A percentile compares a stretch with the other conserved stretches of the same genome.
phyloP scores from a whole-genome alignment of 1,284 basidiomycete species.

The Cryptococcus deneoformans region DNA sequence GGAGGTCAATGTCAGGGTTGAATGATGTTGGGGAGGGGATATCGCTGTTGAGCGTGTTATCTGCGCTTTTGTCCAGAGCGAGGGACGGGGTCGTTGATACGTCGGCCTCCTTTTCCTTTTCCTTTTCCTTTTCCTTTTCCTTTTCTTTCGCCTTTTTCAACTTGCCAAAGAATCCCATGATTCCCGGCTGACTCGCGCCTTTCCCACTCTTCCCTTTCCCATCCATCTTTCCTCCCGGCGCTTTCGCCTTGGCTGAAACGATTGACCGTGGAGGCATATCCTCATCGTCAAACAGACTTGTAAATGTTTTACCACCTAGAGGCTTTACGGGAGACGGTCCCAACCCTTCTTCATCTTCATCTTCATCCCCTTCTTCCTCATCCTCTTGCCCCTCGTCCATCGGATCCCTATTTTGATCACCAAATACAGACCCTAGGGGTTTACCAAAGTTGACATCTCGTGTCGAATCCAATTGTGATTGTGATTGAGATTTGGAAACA shows the following conservation, averaged over 20 bases:
- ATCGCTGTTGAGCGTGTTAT: no score
- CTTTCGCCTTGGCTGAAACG: conserved; percentile 1
- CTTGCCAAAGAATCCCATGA: conserved; percentile 13
- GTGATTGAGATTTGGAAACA: not conserved
- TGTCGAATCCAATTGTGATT: no score
- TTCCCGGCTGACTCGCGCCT: conserved; percentile 5
- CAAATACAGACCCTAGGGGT: no score
- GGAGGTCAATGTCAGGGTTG: not conserved
- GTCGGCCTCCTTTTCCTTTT: not conserved
- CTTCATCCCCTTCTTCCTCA: conserved; percentile 8
- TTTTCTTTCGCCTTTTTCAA: conserved; percentile 1
- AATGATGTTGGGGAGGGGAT: not conserved
- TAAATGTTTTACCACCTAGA: conserved; percentile 6
- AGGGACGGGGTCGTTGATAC: not conserved
- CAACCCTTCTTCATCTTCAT: conserved; percentile 31
- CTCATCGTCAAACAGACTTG: conserved; percentile 14
- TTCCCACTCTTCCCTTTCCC: not conserved
- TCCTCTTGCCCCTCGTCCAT: conserved; percentile 7
- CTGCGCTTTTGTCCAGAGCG: no score
- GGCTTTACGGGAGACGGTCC: conserved; percentile 37
- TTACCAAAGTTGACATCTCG: no score
- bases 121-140: not conserved
- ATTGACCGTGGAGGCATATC: not conserved
- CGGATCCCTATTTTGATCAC: no score
- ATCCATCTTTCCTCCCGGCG: not conserved